Evolutionary conservation across 352 stramenopile genomes (phyloP).

Genomic region (Elongisporangium anandrum): DNA sequence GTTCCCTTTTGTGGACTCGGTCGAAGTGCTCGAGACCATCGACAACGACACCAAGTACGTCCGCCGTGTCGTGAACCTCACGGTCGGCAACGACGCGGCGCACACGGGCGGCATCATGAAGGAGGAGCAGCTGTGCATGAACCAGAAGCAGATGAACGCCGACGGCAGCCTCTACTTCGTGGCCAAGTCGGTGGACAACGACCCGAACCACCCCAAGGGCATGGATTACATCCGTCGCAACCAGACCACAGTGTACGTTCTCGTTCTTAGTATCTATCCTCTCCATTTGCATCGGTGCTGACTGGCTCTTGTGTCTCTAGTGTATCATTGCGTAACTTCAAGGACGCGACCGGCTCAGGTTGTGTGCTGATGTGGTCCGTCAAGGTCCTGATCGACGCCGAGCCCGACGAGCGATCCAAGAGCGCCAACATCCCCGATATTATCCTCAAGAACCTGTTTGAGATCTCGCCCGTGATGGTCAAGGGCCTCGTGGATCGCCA

Average conservation of each 20-base stretch:
- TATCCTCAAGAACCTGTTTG: constrained; percentile 87
- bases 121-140: constrained; percentile 70
- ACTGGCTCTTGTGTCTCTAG: constrained; percentile 17
- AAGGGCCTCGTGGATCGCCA: constrained; percentile 79
- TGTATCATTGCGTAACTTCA: constrained; percentile 78
- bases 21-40: constrained; percentile 68
- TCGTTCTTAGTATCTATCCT: not conserved
- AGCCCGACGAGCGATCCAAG: constrained; percentile 66
- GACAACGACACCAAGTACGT: constrained; percentile 81
- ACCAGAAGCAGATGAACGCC: constrained; percentile 76
- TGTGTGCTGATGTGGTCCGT: constrained; percentile 81
- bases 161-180: constrained; percentile 72
- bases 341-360: constrained; percentile 56
- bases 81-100: constrained; percentile 63
- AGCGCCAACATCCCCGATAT: constrained; percentile 82
- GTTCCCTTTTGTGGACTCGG: constrained; percentile 77
- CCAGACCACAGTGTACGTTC: constrained; percentile 68
- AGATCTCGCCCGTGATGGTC: constrained; percentile 81
- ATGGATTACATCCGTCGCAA: constrained; percentile 70
- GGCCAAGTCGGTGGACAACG: constrained; percentile 54
- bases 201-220: constrained; percentile 66
- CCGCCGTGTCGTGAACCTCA: constrained; percentile 75
- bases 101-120: constrained; percentile 78
- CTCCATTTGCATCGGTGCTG: not conserved
- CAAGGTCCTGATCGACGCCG: constrained; percentile 77